Evolutionary conservation across 176 grass and related monocot species (phyloP).

Genomic region (Bolboschoenus planiculmis): DNA sequence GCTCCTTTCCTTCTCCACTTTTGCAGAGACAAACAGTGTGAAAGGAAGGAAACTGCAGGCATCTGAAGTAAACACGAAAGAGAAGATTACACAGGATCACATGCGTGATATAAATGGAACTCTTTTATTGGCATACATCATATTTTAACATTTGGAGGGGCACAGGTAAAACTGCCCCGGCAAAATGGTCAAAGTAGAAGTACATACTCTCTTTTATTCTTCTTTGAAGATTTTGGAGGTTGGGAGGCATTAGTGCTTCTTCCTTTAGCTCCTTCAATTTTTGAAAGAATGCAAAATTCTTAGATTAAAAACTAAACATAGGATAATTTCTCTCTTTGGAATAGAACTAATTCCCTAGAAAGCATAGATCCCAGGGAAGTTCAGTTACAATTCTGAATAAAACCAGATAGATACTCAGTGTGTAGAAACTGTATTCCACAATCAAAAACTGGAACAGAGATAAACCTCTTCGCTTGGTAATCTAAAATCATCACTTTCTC

Average conservation of each 20-base stretch:
- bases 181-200: slow-evolving; percentile 9
- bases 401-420: not conserved
- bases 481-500: slow-evolving; percentile 80
- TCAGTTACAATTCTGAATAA: not conserved
- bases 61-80: not conserved
- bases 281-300: not conserved
- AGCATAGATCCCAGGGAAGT: not conserved
- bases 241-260: slow-evolving; percentile 60
- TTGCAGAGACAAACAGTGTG: not conserved
- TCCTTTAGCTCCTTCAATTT: slow-evolving; percentile 64
- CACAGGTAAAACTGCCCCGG: not conserved
- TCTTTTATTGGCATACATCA: not conserved
- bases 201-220: slow-evolving; percentile 91
- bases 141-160: not conserved
- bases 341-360: not conserved
- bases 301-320: not conserved
- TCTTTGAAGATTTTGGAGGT: slow-evolving; percentile 74
- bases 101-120: not conserved
- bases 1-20: not conserved
- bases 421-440: not conserved
- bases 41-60: not conserved
- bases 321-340: not conserved
- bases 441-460: not conserved
- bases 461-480: slow-evolving; percentile 77
- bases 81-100: not conserved